Percentiles rank a stretch among this genome's conserved stretches.
These are phyloP conservation scores for Syzygium oleosum DNA, from an alignment of 345 rosid species.

Conservation along the genomic window DNA sequence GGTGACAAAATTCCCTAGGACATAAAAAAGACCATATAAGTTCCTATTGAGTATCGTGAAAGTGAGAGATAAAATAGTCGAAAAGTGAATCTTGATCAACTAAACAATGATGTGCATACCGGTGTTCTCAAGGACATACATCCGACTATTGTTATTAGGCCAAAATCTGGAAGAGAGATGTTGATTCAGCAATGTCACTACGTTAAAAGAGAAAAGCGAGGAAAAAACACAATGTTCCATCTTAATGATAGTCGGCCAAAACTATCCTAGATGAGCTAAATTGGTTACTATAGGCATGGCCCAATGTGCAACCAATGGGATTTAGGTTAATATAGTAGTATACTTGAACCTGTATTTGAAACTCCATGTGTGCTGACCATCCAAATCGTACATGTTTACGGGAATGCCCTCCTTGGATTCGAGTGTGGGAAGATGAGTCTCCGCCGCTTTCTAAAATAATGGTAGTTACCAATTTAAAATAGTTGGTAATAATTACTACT, in stretches of 20 bases:
- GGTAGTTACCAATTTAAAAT: neutral
- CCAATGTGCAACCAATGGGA: neutral
- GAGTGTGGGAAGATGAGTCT: slow-evolving; percentile 66
- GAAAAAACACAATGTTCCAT: neutral
- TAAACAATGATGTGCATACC: slow-evolving; percentile 28
- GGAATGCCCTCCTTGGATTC: slow-evolving; percentile 87
- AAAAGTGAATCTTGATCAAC: neutral
- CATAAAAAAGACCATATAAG: neutral
- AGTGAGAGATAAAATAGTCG: neutral
- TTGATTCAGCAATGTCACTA: neutral
- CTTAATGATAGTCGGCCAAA: neutral
- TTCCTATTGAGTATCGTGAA: neutral
- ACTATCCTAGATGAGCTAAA: neutral
- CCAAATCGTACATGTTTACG: slow-evolving; percentile 70
- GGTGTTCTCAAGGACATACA: slow-evolving; percentile 95
- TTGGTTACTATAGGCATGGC: neutral
- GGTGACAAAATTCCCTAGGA: slow-evolving; percentile 73
- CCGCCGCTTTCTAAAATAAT: slow-evolving; percentile 73
- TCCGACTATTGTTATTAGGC: slow-evolving; percentile 97
- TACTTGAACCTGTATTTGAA: slow-evolving; percentile 74
- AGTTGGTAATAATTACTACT: neutral
- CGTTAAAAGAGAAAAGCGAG: neutral
- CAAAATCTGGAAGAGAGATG: slow-evolving; percentile 47
- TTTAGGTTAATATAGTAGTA: too few species aligned
- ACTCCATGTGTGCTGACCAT: slow-evolving; percentile 76